phyloP scores from a whole-genome alignment of 2,329 filamentous ascomycete genomes.

The Pseudocercospora musae region DNA sequence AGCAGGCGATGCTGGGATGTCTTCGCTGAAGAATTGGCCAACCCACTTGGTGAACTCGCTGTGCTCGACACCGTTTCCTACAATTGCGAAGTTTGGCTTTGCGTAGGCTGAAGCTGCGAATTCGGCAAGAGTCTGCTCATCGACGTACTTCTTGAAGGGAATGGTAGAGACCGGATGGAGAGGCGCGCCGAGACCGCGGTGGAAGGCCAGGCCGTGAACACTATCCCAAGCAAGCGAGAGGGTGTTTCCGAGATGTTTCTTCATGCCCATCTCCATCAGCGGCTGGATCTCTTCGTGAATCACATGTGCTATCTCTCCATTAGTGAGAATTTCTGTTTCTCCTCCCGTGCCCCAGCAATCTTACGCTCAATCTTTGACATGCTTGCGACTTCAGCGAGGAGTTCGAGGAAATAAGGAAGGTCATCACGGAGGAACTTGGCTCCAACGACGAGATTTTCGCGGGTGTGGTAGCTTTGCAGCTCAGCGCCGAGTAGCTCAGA shows the following conservation, averaged over 20 bases:
- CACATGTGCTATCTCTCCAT: slow-evolving; percentile 66
- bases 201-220: slow-evolving; percentile 83
- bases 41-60: slow-evolving; percentile 83
- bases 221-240: slow-evolving; percentile 76
- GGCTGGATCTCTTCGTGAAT: slow-evolving; percentile 83
- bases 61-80: slow-evolving; percentile 81
- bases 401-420: slow-evolving; percentile 94
- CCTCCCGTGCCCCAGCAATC: slow-evolving; percentile 20
- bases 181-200: slow-evolving; percentile 81
- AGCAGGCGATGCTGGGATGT: slow-evolving; percentile 54
- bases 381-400: slow-evolving; percentile 86
- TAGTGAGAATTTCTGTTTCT: slow-evolving; percentile 15
- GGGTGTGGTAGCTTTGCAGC: slow-evolving; percentile 82
- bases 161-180: slow-evolving; percentile 69
- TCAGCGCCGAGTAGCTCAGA: slow-evolving; percentile 90
- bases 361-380: slow-evolving; percentile 78
- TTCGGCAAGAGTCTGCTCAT: slow-evolving; percentile 67
- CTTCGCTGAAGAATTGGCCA: slow-evolving; percentile 77
- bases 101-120: slow-evolving; percentile 78
- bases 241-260: slow-evolving; percentile 61
- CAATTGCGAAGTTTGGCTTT: slow-evolving; percentile 86
- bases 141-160: slow-evolving; percentile 75
- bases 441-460: slow-evolving; percentile 87
- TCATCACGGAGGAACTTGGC: slow-evolving; percentile 95
- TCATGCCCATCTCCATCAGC: slow-evolving; percentile 73